phyloP scores from a whole-genome alignment of 1,284 basidiomycete species.

The Inonotus hispidus region DNA sequence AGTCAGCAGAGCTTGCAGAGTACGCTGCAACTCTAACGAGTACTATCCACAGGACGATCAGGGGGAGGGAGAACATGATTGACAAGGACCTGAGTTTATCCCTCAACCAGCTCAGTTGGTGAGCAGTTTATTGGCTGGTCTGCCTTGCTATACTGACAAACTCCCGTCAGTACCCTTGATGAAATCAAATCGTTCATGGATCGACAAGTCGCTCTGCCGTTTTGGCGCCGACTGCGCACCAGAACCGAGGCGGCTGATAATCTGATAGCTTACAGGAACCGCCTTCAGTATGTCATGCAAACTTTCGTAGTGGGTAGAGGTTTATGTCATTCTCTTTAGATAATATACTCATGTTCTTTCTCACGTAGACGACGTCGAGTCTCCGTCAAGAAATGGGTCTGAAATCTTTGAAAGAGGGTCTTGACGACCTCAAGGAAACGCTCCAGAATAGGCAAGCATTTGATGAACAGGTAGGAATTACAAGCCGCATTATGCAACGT shows the following conservation, averaged over 20 bases:
- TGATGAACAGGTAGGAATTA: not conserved
- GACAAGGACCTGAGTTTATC: conserved; percentile 6
- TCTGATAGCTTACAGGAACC: not conserved
- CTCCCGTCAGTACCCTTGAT: not conserved
- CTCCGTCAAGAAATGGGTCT: not conserved
- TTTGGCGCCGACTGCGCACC: not conserved
- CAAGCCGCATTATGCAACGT: too few species aligned
- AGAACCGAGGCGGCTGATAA: not conserved
- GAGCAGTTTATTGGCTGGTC: not conserved
- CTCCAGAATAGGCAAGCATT: not conserved
- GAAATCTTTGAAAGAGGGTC: not conserved
- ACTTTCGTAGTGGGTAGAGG: not conserved
- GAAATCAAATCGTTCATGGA: conserved; percentile 5
- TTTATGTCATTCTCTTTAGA: not conserved
- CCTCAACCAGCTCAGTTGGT: conserved; percentile 3
- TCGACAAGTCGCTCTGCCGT: not conserved
- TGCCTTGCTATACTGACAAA: not conserved
- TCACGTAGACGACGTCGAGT: not conserved
- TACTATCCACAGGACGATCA: not conserved
- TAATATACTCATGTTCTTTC: not conserved
- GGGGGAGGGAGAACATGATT: conserved; percentile 10
- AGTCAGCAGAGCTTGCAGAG: conserved; percentile 7
- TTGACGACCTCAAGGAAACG: conserved; percentile 2
- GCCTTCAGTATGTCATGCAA: conserved; percentile 3
- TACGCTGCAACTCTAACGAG: conserved; percentile 3